Conservation (phyloP, 495 filamentous ascomycete species). For the Aspergillus cristatus region DNA sequence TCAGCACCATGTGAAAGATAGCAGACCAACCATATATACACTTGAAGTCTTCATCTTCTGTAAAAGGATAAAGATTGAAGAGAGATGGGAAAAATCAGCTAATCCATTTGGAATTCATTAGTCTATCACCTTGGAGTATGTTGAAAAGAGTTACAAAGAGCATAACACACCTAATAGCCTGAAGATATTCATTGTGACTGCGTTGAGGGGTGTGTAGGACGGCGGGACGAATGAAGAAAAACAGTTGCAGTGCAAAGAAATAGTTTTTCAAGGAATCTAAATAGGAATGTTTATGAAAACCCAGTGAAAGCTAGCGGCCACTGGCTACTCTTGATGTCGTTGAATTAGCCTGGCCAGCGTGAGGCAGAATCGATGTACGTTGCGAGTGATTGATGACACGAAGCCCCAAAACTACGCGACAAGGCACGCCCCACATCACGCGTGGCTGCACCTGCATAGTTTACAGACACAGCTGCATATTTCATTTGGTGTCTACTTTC, state of each 20-base stretch:
- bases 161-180: slow-evolving; percentile 62
- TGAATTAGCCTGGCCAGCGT: no score
- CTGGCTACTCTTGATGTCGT: no score
- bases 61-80: slow-evolving; percentile 87
- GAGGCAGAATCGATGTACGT: no score
- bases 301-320: no score
- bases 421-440: slow-evolving; percentile 11
- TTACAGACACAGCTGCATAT: no score
- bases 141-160: slow-evolving; percentile 2
- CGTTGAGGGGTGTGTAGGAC: not conserved
- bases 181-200: slow-evolving; percentile 82
- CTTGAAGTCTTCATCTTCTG: slow-evolving; percentile 91
- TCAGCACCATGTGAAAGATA: not conserved
- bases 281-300: not conserved
- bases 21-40: slow-evolving; percentile 45
- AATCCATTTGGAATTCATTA: no score
- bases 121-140: no score
- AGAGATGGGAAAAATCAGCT: slow-evolving; percentile 92
- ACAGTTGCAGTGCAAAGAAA: not conserved
- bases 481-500: no score
- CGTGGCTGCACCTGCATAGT: slow-evolving; percentile 1
- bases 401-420: slow-evolving; percentile 18
- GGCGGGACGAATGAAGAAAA: not conserved
- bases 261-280: not conserved
- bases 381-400: slow-evolving; percentile 19